Base-by-base conservation (phyloP, 257 asterid genomes). In the Nicotiana otophora region DNA sequence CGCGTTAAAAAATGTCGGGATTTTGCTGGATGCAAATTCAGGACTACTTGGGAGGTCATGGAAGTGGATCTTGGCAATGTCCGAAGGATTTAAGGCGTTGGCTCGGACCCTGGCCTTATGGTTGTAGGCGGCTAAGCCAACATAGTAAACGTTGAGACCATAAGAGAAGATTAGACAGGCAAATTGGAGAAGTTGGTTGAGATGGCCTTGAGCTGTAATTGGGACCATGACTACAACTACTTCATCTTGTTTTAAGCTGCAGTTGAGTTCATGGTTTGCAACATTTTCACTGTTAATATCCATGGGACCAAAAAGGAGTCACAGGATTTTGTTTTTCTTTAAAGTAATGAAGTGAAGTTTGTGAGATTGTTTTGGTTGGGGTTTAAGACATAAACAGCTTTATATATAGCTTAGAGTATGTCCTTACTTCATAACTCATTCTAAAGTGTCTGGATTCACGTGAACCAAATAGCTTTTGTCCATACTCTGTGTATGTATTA, bases 181-280 rank as follows among this genome's bases (percentile, higher is more conserved):
- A 82, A 87, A 75, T 65, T 89, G 92, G 11, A 90, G 88, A 33
- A 89, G 84, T 77, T 89, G 92, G 26, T 89, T 89, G 61, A 88
- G 90, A 84, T 84, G 86, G 54, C 86, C 86, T 78, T 84, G 86
- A 20, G 83, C 86, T 7, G 80, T 83, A 79, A 84, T 26, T 26
- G 86, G 86, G 20, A 84, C 77, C 75, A 84, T 48, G 2, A 84
- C 28, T 0, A 84, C 77, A 58, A 60, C 83, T 23, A 79, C 48
- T 46, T 68, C 74, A 20, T 61, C 66, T 61, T 19, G 58, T 53
- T 60, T 9, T 28, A 61, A 61, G 10, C 14, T 61, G 66, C 31
- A n/a, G 23, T 8, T 26, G 10, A 64, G n/a, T 63, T 63, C 60
- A 67, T 11, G 48, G 6, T 62, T 17, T 60, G 72, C 74, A 39